These are phyloP conservation scores for Helotiales sp. DNA, from an alignment of 2,329 filamentous ascomycete species.

Conservation along the genomic window DNA sequence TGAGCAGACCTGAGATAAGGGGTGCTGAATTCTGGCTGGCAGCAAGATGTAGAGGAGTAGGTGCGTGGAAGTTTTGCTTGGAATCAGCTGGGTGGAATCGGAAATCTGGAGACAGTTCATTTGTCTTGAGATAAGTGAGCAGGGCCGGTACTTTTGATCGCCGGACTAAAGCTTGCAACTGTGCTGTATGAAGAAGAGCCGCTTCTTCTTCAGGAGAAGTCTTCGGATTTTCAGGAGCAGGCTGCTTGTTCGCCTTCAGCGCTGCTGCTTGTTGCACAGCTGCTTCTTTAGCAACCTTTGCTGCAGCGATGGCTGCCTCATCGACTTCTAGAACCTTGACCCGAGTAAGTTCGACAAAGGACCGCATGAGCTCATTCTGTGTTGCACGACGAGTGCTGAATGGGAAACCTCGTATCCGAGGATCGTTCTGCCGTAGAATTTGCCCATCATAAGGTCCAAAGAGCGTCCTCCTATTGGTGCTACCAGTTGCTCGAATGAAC, in stretches of 20 bases:
- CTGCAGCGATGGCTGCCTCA: constrained; percentile 56
- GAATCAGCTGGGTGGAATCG: constrained; percentile 68
- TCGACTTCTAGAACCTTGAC: constrained; percentile 82
- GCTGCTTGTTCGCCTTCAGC: constrained; percentile 46
- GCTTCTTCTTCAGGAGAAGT: constrained; percentile 81
- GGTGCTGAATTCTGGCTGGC: constrained; percentile 77
- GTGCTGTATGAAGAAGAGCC: constrained; percentile 79
- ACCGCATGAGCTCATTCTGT: constrained; percentile 90
- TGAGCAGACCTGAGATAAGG: constrained; percentile 74
- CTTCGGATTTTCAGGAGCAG: constrained; percentile 52
- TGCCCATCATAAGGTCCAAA: constrained; percentile 92
- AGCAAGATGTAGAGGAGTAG: constrained; percentile 79
- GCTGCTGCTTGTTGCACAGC: constrained; percentile 43
- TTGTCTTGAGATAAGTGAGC: constrained; percentile 78
- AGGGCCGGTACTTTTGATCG: constrained; percentile 88
- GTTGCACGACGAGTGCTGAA: constrained; percentile 92
- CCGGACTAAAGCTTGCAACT: constrained; percentile 83
- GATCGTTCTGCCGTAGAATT: constrained; percentile 75
- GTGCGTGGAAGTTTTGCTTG: constrained; percentile 73
- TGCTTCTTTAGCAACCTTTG: constrained; percentile 49
- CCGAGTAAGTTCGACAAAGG: constrained; percentile 89
- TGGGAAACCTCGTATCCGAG: constrained; percentile 81
- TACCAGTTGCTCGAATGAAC: constrained; percentile 87
- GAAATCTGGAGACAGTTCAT: constrained; percentile 71
- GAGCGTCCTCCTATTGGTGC: constrained; percentile 80